Base-by-base conservation (phyloP, 345 rosid genomes). In the Aethionema arabicum region DNA sequence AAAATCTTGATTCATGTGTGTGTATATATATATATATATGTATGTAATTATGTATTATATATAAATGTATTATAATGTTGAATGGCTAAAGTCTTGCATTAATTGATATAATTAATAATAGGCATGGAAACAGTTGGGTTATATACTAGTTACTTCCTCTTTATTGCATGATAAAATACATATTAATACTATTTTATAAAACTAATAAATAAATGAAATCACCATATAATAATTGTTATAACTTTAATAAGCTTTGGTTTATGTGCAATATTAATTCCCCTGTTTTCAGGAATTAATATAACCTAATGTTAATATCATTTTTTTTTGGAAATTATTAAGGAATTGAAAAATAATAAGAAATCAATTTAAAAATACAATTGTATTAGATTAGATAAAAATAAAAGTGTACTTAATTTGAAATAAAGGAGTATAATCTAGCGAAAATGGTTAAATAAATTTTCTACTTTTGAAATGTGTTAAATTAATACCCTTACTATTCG, bases 61-160 rank as follows among this genome's bases (percentile, higher is more conserved):
- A 52, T 63, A 9, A 58, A 10, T 13, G 47, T 69, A 39, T 38
- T 29, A 33, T 8, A 38, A 45, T 59, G 62, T 31, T 46, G 70
- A 59, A 45, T 52, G 66, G 27, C 62, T 53, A 65, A 72, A 36
- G 57, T 59, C 46, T 59, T 52, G 71, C 71, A 72, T 72, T 72
- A 59, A 72, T 53, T 65, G 71, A 14, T 59, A 61, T 8, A 65
- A 32, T 72, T 65, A 59, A 72, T 44, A 65, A 59, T 7, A 39
- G 46, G 36, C 62, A 45, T 40, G 67, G 66, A 52, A 65, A 57
- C 63, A 52, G 76, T 72, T 71, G 76, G 63, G n/a, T 59, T 65
- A 65, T 37, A 52, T 63, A 59, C 75, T 59, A 52, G 61, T 65
- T 37, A 51, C 56, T 43, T 63, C 38, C 60, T 70, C 65, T 59